Evolutionary conservation across 75 land plant species (phyloP).

Genomic region (Larix kaempferi): DNA sequence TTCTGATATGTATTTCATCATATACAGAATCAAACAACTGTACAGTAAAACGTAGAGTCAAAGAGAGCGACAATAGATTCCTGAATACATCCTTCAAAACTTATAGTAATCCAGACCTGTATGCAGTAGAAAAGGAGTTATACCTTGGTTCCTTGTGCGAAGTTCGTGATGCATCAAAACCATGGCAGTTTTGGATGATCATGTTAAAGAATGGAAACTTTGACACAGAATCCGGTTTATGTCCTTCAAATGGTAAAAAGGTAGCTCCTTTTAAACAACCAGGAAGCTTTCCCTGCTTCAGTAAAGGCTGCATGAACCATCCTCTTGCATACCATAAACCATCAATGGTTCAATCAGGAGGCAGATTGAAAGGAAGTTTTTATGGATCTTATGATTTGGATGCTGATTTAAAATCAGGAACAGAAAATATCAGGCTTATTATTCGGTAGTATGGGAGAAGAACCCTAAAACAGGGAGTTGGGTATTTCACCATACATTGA

Average conservation of each 20-base stretch:
- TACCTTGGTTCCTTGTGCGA: conserved; percentile 58
- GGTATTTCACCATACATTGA: conserved; percentile 56
- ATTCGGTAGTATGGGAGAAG: conserved; percentile 56
- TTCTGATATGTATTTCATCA: too few relatives aligned
- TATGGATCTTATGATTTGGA: conserved; percentile 73
- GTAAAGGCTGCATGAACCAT: conserved; percentile 76
- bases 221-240: conserved; percentile 46
- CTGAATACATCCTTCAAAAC: conserved; percentile 1
- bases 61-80: conserved; percentile 40
- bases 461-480: conserved; percentile 59
- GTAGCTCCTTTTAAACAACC: conserved; percentile 10
- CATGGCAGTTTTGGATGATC: conserved; percentile 87
- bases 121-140: conserved; percentile 72
- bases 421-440: conserved; percentile 41
- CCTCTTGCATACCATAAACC: conserved; percentile 43
- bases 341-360: conserved; percentile 19
- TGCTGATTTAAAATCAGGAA: conserved; percentile 17
- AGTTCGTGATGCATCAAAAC: conserved; percentile 17
- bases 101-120: conserved; percentile 36
- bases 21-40: too few relatives aligned
- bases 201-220: conserved; percentile 91
- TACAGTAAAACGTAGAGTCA: too few relatives aligned
- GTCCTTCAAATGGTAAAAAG: conserved; percentile 43
- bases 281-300: conserved; percentile 54
- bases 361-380: conserved; percentile 41